These are phyloP conservation scores for Tolypocladium tundrense DNA, from an alignment of 2,329 filamentous ascomycete genomes.

Conservation along the genomic window DNA sequence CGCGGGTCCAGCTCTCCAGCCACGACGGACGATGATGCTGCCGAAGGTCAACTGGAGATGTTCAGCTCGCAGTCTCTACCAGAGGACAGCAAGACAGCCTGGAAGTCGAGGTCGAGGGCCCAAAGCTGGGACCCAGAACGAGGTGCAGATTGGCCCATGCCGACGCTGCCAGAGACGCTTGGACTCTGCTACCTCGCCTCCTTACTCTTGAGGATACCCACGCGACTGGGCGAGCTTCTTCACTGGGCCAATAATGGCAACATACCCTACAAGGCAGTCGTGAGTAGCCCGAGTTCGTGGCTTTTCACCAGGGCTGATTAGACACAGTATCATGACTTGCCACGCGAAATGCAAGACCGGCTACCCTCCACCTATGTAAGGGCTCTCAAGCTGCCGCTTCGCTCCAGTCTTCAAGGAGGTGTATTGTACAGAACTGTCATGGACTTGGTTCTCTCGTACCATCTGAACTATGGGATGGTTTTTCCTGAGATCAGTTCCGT, in stretches of 20 bases:
- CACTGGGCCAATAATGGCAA: constrained; percentile 57
- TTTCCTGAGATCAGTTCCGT: constrained; percentile 66
- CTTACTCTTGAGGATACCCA: constrained; percentile 63
- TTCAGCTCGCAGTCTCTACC: constrained; percentile 28
- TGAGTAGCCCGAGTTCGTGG: constrained; percentile 23
- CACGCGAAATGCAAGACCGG: constrained; percentile 53
- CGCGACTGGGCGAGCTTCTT: constrained; percentile 63
- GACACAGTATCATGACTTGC: constrained; percentile 44
- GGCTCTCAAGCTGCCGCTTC: constrained; percentile 41
- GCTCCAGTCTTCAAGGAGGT: constrained; percentile 33
- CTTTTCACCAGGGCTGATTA: neutral
- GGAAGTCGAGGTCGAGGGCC: constrained; percentile 19
- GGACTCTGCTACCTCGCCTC: constrained; percentile 72
- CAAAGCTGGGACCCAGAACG: constrained; percentile 34
- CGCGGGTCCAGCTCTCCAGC: constrained; percentile 31
- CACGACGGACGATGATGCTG: constrained; percentile 10
- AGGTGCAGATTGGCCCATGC: constrained; percentile 43
- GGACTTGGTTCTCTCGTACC: constrained; percentile 53
- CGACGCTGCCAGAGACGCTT: constrained; percentile 64
- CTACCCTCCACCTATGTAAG: constrained; percentile 52
- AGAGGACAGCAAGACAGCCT: constrained; percentile 13
- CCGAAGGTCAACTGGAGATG: constrained; percentile 19
- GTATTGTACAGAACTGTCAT: constrained; percentile 56
- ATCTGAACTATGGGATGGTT: constrained; percentile 55
- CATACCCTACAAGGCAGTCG: constrained; percentile 62